Evolutionary conservation across 2,329 filamentous ascomycete genomes (phyloP).

Genomic region (Apiospora saccharicola): DNA sequence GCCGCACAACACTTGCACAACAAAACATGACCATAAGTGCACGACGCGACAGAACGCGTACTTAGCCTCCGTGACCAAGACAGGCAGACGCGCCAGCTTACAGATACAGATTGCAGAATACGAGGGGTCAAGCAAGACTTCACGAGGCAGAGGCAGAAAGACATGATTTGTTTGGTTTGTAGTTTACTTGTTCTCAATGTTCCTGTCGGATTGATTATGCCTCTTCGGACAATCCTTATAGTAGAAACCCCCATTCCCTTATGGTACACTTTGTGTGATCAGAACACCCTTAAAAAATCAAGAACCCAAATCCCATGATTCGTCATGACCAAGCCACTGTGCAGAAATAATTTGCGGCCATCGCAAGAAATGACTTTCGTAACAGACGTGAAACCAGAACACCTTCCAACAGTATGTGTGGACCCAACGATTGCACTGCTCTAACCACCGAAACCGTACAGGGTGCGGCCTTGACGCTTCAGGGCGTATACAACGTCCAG

Average conservation of each 20-base stretch:
- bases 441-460: conserved; percentile 74
- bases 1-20: background rate
- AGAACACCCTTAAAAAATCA: conserved; percentile 42
- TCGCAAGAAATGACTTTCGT: conserved; percentile 44
- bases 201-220: conserved; percentile 39
- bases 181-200: conserved; percentile 21
- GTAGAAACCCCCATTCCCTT: conserved; percentile 39
- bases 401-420: conserved; percentile 29
- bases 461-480: conserved; percentile 71
- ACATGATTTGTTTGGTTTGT: conserved; percentile 18
- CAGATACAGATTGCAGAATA: background rate
- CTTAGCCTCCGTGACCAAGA: background rate
- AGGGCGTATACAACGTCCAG: conserved; percentile 70
- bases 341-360: conserved; percentile 37
- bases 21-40: background rate
- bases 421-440: conserved; percentile 31
- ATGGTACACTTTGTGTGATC: conserved; percentile 44
- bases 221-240: conserved; percentile 40
- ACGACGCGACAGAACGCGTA: background rate
- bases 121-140: background rate
- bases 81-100: background rate
- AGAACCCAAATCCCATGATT: conserved; percentile 44
- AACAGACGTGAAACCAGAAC: conserved; percentile 43
- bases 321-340: conserved; percentile 44
- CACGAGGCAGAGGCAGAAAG: background rate